Base-by-base conservation (phyloP, 2,329 filamentous ascomycete species). In the Neopestalotiopsis rosae region DNA sequence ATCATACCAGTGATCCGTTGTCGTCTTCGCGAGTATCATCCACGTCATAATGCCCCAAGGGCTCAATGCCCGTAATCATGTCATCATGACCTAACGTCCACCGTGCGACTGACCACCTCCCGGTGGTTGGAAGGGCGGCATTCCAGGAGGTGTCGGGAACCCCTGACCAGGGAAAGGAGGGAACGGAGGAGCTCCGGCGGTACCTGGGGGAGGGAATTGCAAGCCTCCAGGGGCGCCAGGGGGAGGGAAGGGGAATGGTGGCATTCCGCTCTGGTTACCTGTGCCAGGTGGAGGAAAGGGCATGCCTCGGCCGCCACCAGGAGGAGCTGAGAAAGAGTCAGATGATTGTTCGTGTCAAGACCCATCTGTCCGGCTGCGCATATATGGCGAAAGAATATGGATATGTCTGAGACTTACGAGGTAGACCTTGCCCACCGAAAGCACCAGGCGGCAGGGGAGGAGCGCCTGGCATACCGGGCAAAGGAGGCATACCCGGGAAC, bases 401-500 rank as follows among this genome's bases (percentile, higher is more conserved):
- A n/a, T 38, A 52, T 30, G 42, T 12, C 34, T 52, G 61, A 42
- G 28, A 85, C 87, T 76, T 88, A 90, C 88, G 88, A 78, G 88
- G 83, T 49, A 84, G 77, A 30, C 80, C 81, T 56, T 80, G 84
- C 4, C 81, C 58, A 57, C 57, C 57, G 24, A 62, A 62, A 12
- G 65, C 65, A 28, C 58, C 66, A 52, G 58, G 58, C 13, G 56
- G 65, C 57, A 56, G 40, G 5, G 66, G 66, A 63, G 66, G 66
- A 3, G 66, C 66, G 20, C 66, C 66, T 34, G 66, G 84, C 79
- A 86, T 82, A 65, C 84, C 84, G 34, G 64, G 81, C 10, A 57
- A 30, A 17, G 68, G 68, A 20, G 65, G 49, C 30, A 42, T 63
- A 34, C 32, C 49, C 7, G 68, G 68, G 67, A 66, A 68, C 20